Evolutionary conservation across 768 basidiomycete genomes (phyloP).

Genomic region (Lanmaoa pseudosensibilis): DNA sequence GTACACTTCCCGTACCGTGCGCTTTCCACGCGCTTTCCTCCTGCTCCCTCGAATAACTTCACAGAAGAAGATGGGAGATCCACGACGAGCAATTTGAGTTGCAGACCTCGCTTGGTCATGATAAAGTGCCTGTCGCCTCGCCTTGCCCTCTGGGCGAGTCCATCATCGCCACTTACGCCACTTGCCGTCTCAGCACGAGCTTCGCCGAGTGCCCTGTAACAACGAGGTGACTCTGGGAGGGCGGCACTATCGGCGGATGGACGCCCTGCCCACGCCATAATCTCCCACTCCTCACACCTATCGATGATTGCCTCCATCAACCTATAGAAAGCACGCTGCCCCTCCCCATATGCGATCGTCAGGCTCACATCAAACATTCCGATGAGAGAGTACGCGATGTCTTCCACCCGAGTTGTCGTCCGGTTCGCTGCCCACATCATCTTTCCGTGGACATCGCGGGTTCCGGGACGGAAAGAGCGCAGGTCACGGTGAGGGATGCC

Average conservation of each 20-base stretch:
- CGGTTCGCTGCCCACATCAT: slow-evolving; percentile 37
- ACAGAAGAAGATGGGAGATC: slow-evolving; percentile 19
- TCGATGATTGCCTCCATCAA: slow-evolving; percentile 31
- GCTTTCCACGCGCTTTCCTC: slow-evolving; percentile 10
- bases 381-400: slow-evolving; percentile 34
- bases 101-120: slow-evolving; percentile 35
- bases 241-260: slow-evolving; percentile 30
- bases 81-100: slow-evolving; percentile 26
- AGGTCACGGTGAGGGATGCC: slow-evolving; percentile 29
- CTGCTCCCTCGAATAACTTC: slow-evolving; percentile 19
- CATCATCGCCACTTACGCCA: not conserved
- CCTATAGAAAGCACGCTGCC: slow-evolving; percentile 32
- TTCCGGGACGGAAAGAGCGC: slow-evolving; percentile 25
- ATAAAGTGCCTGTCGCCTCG: slow-evolving; percentile 30
- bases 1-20: slow-evolving; percentile 20
- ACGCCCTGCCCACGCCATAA: slow-evolving; percentile 32
- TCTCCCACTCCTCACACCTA: slow-evolving; percentile 33
- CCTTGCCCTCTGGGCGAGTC: slow-evolving; percentile 11
- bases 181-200: not conserved
- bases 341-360: slow-evolving; percentile 37
- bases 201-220: slow-evolving; percentile 26
- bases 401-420: slow-evolving; percentile 35
- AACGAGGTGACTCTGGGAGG: slow-evolving; percentile 32
- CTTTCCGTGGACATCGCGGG: slow-evolving; percentile 26
- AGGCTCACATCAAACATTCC: slow-evolving; percentile 36